Percentiles rank a stretch among this genome's conserved stretches.
Evolutionary conservation across 106 monocot genomes (phyloP).

Genomic region (Apostasia ramifera): DNA sequence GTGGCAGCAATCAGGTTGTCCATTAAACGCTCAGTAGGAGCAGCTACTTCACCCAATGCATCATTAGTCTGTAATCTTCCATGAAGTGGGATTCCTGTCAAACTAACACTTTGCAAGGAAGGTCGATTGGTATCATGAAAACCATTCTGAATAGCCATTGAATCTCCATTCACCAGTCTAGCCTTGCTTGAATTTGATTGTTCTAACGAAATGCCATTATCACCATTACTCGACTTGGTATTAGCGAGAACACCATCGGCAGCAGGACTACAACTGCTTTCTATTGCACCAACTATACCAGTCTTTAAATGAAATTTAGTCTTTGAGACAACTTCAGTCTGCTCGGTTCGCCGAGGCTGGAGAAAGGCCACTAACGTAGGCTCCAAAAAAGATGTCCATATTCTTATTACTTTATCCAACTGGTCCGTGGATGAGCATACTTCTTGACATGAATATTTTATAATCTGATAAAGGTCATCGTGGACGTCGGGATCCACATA

Average conservation of each 20-base stretch:
- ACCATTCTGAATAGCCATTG: conserved; percentile 41
- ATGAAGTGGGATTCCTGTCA: conserved; percentile 24
- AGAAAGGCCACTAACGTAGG: conserved; percentile 53
- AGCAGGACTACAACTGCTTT: conserved; percentile 31
- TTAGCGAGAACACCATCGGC: conserved; percentile 23
- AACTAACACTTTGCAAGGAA: conserved; percentile 26
- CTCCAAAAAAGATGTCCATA: conserved; percentile 92
- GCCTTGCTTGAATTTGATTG: conserved; percentile 31
- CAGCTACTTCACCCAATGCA: conserved; percentile 17
- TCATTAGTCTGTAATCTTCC: conserved; percentile 32
- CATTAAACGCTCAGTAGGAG: conserved; percentile 22
- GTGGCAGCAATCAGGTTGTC: conserved; percentile 22
- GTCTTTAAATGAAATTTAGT: conserved; percentile 37
- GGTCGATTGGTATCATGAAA: conserved; percentile 40
- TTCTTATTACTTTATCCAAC: conserved; percentile 53
- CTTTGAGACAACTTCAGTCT: conserved; percentile 56
- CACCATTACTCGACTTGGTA: conserved; percentile 40
- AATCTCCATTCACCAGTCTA: conserved; percentile 50
- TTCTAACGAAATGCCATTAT: conserved; percentile 35
- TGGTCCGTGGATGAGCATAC: conserved; percentile 67
- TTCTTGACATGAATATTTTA: conserved; percentile 79
- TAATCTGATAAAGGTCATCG: conserved; percentile 62
- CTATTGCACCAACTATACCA: conserved; percentile 16
- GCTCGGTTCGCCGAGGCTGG: conserved; percentile 49
- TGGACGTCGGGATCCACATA: conserved; percentile 60